phyloP scores from a whole-genome alignment of 306 rosid species.

The Lablab purpureus region DNA sequence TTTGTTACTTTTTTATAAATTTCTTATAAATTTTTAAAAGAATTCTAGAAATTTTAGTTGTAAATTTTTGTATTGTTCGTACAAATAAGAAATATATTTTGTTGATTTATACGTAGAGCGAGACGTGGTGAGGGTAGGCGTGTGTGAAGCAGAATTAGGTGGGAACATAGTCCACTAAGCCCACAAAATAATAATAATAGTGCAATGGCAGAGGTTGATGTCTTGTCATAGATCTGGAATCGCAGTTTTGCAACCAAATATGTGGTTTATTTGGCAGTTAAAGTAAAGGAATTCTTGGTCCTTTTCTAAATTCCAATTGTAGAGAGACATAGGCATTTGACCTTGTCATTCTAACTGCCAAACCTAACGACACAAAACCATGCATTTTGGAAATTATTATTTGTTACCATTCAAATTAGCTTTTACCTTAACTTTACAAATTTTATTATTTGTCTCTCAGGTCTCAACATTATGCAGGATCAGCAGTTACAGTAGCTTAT shows the following conservation, averaged over 20 bases:
- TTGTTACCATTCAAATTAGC: neutral
- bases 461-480: no score
- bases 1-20: no score
- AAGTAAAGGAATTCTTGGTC: neutral
- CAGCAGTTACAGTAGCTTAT: no score
- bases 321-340: neutral
- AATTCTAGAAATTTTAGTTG: no score
- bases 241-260: constrained; percentile 26
- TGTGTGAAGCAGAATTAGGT: no score
- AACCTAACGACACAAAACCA: neutral
- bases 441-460: neutral
- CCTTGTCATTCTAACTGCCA: neutral
- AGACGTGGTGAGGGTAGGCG: no score
- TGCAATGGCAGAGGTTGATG: constrained; percentile 1
- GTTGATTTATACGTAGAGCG: no score
- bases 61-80: no score
- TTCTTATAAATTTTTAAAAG: no score
- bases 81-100: no score
- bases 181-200: constrained; percentile 2
- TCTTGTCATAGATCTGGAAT: constrained; percentile 18
- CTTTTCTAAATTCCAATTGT: neutral
- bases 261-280: neutral
- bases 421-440: neutral
- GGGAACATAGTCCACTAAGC: neutral
- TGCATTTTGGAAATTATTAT: neutral